Conservation (phyloP, 2,329 filamentous ascomycete genomes). For the Venturia asperata region DNA sequence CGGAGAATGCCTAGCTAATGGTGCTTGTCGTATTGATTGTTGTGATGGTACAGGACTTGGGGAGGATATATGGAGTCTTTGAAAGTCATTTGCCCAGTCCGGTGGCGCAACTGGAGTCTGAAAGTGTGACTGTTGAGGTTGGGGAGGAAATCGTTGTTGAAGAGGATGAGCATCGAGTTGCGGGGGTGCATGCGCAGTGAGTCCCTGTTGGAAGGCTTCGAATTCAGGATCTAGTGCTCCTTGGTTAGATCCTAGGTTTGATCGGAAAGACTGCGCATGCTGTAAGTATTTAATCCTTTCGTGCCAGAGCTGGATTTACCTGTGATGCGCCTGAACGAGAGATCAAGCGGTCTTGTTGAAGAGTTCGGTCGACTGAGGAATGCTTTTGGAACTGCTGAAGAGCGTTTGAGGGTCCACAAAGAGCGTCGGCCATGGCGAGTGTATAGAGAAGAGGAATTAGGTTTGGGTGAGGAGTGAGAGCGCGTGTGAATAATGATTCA, state of each 20-base stretch:
- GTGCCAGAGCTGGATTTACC: conserved; percentile 34
- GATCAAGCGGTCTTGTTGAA: conserved; percentile 64
- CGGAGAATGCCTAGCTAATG: conserved; percentile 23
- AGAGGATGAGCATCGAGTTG: conserved; percentile 31
- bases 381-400: conserved; percentile 68
- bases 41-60: conserved; percentile 39
- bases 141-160: conserved; percentile 27
- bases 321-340: conserved; percentile 48
- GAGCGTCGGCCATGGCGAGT: conserved; percentile 54
- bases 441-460: neutral
- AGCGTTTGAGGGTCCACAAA: conserved; percentile 70
- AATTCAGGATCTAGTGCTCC: conserved; percentile 59
- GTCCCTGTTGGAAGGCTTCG: conserved; percentile 57
- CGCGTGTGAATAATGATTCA: neutral
- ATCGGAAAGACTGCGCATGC: conserved; percentile 52
- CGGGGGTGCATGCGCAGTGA: conserved; percentile 31
- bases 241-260: conserved; percentile 45
- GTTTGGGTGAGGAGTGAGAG: neutral
- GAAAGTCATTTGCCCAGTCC: conserved; percentile 46
- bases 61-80: conserved; percentile 39
- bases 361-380: conserved; percentile 57
- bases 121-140: conserved; percentile 21
- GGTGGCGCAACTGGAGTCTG: conserved; percentile 27
- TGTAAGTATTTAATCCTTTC: neutral
- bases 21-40: conserved; percentile 30